Percentiles rank a stretch among this genome's conserved stretches.
These are phyloP conservation scores for Fusarium equiseti DNA, from an alignment of 2,329 filamentous ascomycete genomes.

Conservation along the genomic window DNA sequence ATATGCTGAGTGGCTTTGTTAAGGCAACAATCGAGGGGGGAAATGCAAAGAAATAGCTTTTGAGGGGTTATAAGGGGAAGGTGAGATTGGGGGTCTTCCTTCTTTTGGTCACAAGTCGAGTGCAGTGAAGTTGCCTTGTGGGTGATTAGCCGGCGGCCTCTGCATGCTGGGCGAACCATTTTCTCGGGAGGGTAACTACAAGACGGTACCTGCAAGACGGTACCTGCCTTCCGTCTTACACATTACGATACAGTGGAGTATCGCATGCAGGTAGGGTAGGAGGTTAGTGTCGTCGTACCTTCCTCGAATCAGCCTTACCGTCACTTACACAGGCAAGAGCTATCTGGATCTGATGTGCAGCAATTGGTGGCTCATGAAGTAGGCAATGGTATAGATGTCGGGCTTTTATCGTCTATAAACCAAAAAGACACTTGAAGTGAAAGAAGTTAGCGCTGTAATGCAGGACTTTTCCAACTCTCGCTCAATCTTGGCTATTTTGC, in stretches of 20 bases:
- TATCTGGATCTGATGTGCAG: neutral
- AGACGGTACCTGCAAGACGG: no score
- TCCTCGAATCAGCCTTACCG: slow-evolving; percentile 3
- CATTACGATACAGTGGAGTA: neutral
- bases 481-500: neutral
- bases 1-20: slow-evolving; percentile 5
- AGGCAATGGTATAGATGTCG: neutral
- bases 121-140: slow-evolving; percentile 12
- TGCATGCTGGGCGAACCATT: slow-evolving; percentile 21
- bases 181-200: neutral
- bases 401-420: neutral
- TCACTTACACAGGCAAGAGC: neutral
- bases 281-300: neutral
- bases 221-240: neutral
- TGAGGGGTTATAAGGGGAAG: slow-evolving; percentile 18
- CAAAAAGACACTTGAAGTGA: neutral
- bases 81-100: slow-evolving; percentile 11
- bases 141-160: slow-evolving; percentile 12
- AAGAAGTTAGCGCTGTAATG: neutral
- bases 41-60: neutral
- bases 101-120: slow-evolving; percentile 14
- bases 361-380: neutral
- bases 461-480: slow-evolving; percentile 12
- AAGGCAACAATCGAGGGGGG: slow-evolving; percentile 20
- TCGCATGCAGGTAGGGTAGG: neutral